These are phyloP conservation scores for Daldinia sp. DNA, from an alignment of 2,329 filamentous ascomycete species.

Conservation along the genomic window DNA sequence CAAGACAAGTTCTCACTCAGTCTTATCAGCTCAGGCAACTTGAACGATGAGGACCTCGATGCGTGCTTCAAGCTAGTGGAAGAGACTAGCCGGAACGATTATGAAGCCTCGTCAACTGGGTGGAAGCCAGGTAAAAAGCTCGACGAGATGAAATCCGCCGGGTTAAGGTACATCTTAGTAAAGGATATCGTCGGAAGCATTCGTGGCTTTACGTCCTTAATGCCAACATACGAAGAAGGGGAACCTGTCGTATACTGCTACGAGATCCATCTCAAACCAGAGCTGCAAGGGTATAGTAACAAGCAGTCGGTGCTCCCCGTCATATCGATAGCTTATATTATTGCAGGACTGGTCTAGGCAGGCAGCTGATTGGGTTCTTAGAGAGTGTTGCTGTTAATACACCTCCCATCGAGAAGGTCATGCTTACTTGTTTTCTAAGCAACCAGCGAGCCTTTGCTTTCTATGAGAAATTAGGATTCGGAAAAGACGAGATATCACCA, in stretches of 20 bases:
- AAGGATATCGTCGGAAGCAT: conserved; percentile 49
- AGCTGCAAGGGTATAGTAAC: conserved; percentile 60
- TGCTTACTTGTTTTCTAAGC: conserved; percentile 76
- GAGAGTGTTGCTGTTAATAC: conserved; percentile 62
- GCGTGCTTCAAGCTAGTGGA: conserved; percentile 67
- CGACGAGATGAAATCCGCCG: conserved; percentile 71
- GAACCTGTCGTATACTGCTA: conserved; percentile 78
- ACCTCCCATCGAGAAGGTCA: conserved; percentile 67
- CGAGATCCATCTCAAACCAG: conserved; percentile 73
- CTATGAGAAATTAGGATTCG: conserved; percentile 68
- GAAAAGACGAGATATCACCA: conserved; percentile 64
- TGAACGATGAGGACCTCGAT: conserved; percentile 56
- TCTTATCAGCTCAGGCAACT: conserved; percentile 51
- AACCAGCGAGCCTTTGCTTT: conserved; percentile 67
- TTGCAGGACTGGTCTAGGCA: conserved; percentile 68
- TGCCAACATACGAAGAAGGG: conserved; percentile 74
- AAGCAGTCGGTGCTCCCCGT: neutral
- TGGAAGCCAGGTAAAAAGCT: conserved; percentile 71
- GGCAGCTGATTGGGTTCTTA: conserved; percentile 64
- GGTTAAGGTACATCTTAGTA: conserved; percentile 74
- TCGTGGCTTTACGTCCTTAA: conserved; percentile 69
- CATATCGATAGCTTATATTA: conserved; percentile 2
- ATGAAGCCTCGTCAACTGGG: conserved; percentile 66
- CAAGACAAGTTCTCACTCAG: conserved; percentile 52
- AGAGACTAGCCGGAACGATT: conserved; percentile 69